Base-by-base conservation (phyloP, 768 basidiomycete genomes). In the Boletus huronensis region DNA sequence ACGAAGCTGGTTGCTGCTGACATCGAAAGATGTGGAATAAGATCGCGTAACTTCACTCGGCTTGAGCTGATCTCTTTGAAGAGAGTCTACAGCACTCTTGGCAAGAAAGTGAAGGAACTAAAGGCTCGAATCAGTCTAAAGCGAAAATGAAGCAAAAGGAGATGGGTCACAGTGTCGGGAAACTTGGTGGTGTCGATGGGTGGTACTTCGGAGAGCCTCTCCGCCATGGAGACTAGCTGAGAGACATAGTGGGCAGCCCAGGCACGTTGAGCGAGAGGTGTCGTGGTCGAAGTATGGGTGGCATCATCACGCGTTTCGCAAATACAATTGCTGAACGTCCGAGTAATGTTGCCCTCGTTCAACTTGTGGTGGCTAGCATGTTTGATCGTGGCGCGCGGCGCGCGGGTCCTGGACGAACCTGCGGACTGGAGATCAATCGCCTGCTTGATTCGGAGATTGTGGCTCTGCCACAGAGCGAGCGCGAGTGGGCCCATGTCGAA, bases 381-480 rank as follows among this genome's bases (percentile, higher is more conserved):
- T 10, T 57, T 43, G 42, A 70, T 54, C 2, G 62, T 65, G 9
- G 39, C 56, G n/a, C 23, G 52, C 2, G 67, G 67, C 16, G 52
- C 57, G 5, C 69, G 69, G 41, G 51, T 59, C 35, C 0, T 29
- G 3, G 54, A 6, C 3, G 63, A 21, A 35, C 59, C 52, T 0
- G 58, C 67, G 3, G 58, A 62, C 49, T 72, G 69, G 2, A 70
- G 14, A 11, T 70, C 70, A 32, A 71, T 65, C 25, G 69, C 69
- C 26, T 72, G 70, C 51, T 56, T 62, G 54, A 72, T 70, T n/a
- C 70, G 70, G 49, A 72, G 69, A 59, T 60, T 54, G 41, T 61
- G 65, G 41, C 59, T 60, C 53, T 72, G 61, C 67, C 65, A 69
- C 47, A 70, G 50, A 17, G 62, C 60, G 16, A 70, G 63, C n/a